Evolutionary conservation across 192 early-diverging fungal species (phyloP), one percentile per base, ranked within the genome.

Genomic region (Podila epigama): DNA sequence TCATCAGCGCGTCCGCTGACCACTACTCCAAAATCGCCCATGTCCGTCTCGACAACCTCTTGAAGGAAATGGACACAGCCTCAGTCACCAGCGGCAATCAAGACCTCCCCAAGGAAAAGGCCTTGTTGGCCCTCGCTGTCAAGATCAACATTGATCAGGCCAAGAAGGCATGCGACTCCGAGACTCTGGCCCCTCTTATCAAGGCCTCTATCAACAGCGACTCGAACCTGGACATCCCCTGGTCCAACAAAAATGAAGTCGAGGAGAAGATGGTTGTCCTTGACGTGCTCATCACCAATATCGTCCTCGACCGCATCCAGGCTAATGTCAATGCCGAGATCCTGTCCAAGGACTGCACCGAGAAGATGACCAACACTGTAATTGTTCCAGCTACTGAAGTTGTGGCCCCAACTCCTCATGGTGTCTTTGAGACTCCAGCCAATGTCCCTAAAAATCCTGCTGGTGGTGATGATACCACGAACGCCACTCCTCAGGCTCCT

Each of bases 61-160:
- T 68, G 44, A 16, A n/a, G 6, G 58, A 60, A 13, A 51, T 60
- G 22, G 33, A 29, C 27, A 39, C 51, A 1, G 51, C 52, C 41
- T 66, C 54, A 35, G 63, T 75, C 18, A 56, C 70, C 31, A 60
- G 58, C 16, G 60, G 68, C 9, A 7, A 40, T 4, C 27, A 70
- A 28, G 59, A 59, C 0, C 37, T 75, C 3, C 63, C 63, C 40
- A 66, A 57, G 35, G 70, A 66, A 33, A 63, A 56, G 58, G 37
- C 51, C 13, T 4, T 61, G 32, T 36, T 75, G 9, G 18, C 16
- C 7, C 9, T 33, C 51, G 51, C 58, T 1, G 22, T 66, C 40
- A 33, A 66, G 58, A 11, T 40, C 12, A 66, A 54, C 29, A 75
- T 75, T 11, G 58, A 75, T 15, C 35, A 66, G 6, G 70, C 58